Conservation (phyloP, 371 early-diverging fungal species). For the Rhizomucor pusillus region DNA sequence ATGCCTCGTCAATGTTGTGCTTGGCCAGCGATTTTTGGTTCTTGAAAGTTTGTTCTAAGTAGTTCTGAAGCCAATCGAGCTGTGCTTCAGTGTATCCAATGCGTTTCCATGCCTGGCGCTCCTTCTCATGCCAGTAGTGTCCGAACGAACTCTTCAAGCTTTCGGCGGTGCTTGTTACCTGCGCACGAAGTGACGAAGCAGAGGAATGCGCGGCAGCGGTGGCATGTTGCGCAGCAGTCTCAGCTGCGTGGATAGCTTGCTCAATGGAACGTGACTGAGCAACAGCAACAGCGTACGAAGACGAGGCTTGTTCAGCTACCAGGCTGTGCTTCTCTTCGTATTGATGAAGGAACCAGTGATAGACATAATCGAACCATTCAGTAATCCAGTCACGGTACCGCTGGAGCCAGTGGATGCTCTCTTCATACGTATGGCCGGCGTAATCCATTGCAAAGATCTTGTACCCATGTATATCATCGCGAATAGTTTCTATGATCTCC, state of each 20-base stretch:
- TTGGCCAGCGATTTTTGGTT: constrained; percentile 26
- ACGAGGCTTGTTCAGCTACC: constrained; percentile 1
- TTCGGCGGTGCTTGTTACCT: constrained; percentile 15
- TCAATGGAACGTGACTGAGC: constrained; percentile 11
- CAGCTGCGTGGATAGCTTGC: constrained; percentile 17
- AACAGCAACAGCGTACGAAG: constrained; percentile 8
- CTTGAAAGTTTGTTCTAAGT: constrained; percentile 27
- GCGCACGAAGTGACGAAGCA: constrained; percentile 5
- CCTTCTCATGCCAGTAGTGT: constrained; percentile 33
- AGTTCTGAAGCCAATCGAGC: constrained; percentile 37
- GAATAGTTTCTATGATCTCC: constrained; percentile 20
- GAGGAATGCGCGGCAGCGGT: constrained; percentile 20
- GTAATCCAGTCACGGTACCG: constrained; percentile 3
- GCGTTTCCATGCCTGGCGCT: constrained; percentile 29
- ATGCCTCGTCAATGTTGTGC: constrained; percentile 23
- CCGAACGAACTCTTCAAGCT: constrained; percentile 29
- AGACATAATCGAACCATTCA: not conserved
- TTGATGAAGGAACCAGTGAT: constrained; percentile 1
- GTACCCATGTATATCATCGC: constrained; percentile 35
- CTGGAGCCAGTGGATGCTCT: not conserved
- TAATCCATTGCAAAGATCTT: constrained; percentile 46
- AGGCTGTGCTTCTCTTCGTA: constrained; percentile 2
- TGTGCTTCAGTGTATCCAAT: constrained; percentile 47
- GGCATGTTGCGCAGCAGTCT: constrained; percentile 17
- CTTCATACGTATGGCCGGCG: constrained; percentile 21